Evolutionary conservation across 495 filamentous ascomycete genomes (phyloP).

Genomic region (Aspergillus campestris): DNA sequence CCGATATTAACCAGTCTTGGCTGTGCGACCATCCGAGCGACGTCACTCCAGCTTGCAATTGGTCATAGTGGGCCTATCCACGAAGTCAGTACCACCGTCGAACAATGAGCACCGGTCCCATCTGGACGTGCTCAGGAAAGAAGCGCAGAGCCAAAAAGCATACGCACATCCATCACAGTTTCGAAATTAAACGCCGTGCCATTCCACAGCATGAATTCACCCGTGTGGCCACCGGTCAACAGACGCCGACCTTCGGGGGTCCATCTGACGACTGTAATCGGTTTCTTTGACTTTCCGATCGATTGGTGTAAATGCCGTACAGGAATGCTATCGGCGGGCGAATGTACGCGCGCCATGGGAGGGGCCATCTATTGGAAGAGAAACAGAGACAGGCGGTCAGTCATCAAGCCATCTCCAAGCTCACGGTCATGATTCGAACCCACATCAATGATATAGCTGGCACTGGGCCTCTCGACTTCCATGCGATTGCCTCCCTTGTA

Average conservation of each 20-base stretch:
- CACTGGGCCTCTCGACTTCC: conserved; percentile 75
- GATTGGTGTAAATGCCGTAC: conserved; percentile 89
- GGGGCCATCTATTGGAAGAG: conserved; percentile 65
- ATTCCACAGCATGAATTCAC: conserved; percentile 98
- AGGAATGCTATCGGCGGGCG: conserved; percentile 74
- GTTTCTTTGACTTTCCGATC: conserved; percentile 94
- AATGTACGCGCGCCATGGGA: conserved; percentile 61
- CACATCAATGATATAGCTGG: conserved; percentile 85
- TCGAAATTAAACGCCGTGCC: conserved; percentile 99
- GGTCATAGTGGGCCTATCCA: conserved; percentile 68
- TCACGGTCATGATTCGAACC: background rate
- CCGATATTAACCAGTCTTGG: conserved; percentile 93
- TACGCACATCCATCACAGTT: conserved; percentile 81
- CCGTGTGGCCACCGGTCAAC: conserved; percentile 87
- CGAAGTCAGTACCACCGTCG: background rate
- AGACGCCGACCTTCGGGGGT: conserved; percentile 89
- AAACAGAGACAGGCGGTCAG: conserved; percentile 1
- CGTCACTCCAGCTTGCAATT: conserved; percentile 66
- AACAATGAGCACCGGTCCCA: background rate
- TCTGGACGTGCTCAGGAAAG: no score
- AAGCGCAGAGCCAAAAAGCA: background rate
- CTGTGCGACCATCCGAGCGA: conserved; percentile 84
- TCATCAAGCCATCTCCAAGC: background rate
- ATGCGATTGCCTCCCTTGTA: conserved; percentile 59
- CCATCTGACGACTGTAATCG: conserved; percentile 95